Evolutionary conservation across 352 stramenopile genomes (phyloP), one percentile per base, ranked within the genome.

Genomic region (Pythium dissimile): DNA sequence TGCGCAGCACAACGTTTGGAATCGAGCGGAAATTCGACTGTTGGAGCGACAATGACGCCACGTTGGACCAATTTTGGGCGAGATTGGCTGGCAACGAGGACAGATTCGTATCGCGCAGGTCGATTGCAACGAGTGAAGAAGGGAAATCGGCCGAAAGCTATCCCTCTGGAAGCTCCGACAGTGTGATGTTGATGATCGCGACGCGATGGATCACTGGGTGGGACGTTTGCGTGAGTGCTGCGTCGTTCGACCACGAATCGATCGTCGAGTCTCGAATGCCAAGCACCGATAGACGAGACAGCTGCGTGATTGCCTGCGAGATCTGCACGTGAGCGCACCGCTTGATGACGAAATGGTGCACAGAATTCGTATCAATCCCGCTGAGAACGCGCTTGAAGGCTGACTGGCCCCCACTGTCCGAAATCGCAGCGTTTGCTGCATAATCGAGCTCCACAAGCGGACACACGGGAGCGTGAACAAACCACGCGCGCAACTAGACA

Each of bases 401-500:
- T 1, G 20, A 26, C 3, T 23, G 41, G 34, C 15, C 23, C 3
- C 37, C 30, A 18, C 24, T 30, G 16, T 31, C 18, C 9, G 24
- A 28, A 1, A 53, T 11, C 6, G 20, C 9, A 9, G 49, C 12
- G 4, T 56, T 35, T 9, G 8, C 10, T 0, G 35, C 45, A 30
- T 52, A 67, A 30, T 67, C 34, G 30, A 67, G 10, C 28, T 60
- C 61, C 2, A 68, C 3, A 1, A 68, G 41, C 23, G 61, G 53
- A 45, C 61, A 68, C 11, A 45, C 28, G 1, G 53, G 39, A 1
- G 6, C 10, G 2, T 3, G 35, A 10, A n/a, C 5, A 28, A 68
- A 68, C 47, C 56, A 53, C n/a, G 54, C 31, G 13, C 8, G 20
- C 10, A 0, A 68, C 34, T 6, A 42, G 39, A 41, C 54, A 64